phyloP scores from a whole-genome alignment of 1,284 basidiomycete species.

The Paramarasmius palmivorus region DNA sequence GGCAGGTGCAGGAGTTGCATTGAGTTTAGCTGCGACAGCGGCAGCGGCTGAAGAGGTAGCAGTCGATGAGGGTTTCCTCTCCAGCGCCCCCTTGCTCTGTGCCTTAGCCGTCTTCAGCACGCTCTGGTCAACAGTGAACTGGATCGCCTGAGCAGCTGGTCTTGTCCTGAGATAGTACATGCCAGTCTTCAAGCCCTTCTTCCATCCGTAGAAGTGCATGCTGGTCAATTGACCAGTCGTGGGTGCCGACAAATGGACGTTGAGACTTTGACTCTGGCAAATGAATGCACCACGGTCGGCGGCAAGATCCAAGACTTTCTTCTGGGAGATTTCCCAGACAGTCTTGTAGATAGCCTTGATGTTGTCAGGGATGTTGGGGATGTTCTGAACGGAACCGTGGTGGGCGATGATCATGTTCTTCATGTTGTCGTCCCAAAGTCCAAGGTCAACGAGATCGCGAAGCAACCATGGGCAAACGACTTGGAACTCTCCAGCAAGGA shows the following conservation, averaged over 20 bases:
- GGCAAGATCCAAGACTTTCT: conserved; percentile 96
- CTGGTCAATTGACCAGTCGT: conserved; percentile 94
- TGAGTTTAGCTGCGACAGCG: not conserved
- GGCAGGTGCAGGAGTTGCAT: conserved; percentile 22
- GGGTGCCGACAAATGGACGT: conserved; percentile 92
- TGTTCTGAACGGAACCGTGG: conserved; percentile 94
- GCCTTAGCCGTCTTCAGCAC: conserved; percentile 76
- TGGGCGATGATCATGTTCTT: conserved; percentile 99
- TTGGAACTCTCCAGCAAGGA: conserved; percentile 99
- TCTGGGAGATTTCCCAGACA: conserved; percentile 99
- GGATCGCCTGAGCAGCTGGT: conserved; percentile 93
- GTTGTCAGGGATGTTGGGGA: conserved; percentile 83
- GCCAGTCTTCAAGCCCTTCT: conserved; percentile 98
- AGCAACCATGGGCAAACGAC: conserved; percentile 98
- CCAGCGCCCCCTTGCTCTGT: conserved; percentile 40
- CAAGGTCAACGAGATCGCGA: conserved; percentile 93
- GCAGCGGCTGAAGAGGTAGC: conserved; percentile 12
- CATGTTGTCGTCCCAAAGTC: conserved; percentile 98
- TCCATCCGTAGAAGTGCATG: conserved; percentile 99
- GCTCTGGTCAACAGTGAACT: conserved; percentile 94
- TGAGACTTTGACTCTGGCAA: conserved; percentile 91
- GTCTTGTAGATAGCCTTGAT: conserved; percentile 98
- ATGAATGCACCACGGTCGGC: conserved; percentile 99
- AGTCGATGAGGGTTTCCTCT: conserved; percentile 21
- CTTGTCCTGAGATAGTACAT: conserved; percentile 97